These are phyloP conservation scores for Plectosphaerella cucumerina DNA, from an alignment of 2,329 filamentous ascomycete species.

Conservation along the genomic window DNA sequence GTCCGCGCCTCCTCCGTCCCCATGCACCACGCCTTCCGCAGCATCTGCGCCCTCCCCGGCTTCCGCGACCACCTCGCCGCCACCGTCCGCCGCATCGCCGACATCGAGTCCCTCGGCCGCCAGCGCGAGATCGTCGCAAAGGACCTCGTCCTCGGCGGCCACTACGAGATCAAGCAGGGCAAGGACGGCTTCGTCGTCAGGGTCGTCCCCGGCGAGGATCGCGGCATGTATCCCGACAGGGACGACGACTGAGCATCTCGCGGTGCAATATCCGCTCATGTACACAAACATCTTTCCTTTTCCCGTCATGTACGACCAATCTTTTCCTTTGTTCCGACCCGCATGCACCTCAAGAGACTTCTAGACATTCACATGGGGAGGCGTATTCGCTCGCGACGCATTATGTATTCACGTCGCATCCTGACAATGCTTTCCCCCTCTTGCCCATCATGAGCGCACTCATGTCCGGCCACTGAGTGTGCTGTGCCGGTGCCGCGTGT, in stretches of 20 bases:
- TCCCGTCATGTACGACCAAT: too few species aligned
- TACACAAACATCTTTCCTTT: too few species aligned
- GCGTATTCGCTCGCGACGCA: too few species aligned
- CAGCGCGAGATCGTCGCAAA: constrained; percentile 96
- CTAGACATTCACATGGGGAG: too few species aligned
- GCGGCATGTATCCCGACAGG: constrained; percentile 2
- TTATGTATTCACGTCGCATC: too few species aligned
- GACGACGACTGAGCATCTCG: neutral
- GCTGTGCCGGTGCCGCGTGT: too few species aligned
- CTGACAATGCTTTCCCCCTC: neutral
- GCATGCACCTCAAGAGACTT: too few species aligned
- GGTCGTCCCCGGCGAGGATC: constrained; percentile 36
- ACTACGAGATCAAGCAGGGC: constrained; percentile 60
- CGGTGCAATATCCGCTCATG: too few species aligned
- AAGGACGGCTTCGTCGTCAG: constrained; percentile 36
- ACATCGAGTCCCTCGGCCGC: constrained; percentile 87
- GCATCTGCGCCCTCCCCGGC: constrained; percentile 66
- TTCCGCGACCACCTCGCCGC: constrained; percentile 50
- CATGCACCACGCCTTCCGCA: constrained; percentile 88
- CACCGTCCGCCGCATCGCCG: constrained; percentile 67
- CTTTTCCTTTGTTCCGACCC: too few species aligned
- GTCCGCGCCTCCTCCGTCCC: constrained; percentile 92
- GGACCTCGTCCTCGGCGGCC: constrained; percentile 80
- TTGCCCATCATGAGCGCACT: neutral
- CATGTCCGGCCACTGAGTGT: too few species aligned